Conservation (phyloP, 495 filamentous ascomycete species). For the Cercophora newfieldiana region DNA sequence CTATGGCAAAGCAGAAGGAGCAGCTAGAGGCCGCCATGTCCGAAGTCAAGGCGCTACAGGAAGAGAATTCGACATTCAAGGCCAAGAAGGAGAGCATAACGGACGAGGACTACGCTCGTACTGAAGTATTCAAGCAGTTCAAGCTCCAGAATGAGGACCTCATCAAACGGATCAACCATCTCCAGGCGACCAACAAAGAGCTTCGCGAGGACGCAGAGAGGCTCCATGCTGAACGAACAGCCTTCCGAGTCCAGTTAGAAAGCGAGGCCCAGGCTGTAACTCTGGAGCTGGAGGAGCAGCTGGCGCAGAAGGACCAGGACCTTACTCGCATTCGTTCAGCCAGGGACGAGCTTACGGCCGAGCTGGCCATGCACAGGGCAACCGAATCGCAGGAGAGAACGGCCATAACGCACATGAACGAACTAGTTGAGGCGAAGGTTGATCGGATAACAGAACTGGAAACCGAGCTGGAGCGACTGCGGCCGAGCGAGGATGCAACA, state of each 20-base stretch:
- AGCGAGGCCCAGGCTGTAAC: slow-evolving; percentile 68
- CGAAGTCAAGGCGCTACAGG: slow-evolving; percentile 76
- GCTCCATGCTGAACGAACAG: slow-evolving; percentile 77
- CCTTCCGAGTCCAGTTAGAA: slow-evolving; percentile 76
- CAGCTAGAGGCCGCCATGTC: slow-evolving; percentile 75
- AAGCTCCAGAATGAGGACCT: slow-evolving; percentile 90
- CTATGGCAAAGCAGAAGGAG: slow-evolving; percentile 78
- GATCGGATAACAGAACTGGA: slow-evolving; percentile 77
- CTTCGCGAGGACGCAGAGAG: slow-evolving; percentile 83
- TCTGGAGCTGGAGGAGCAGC: slow-evolving; percentile 74
- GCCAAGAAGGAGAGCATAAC: slow-evolving; percentile 62
- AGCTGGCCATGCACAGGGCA: slow-evolving; percentile 75
- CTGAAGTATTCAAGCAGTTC: slow-evolving; percentile 87
- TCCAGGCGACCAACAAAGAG: slow-evolving; percentile 85
- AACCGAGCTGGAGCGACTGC: slow-evolving; percentile 73
- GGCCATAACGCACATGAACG: slow-evolving; percentile 68
- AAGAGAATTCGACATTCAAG: slow-evolving; percentile 70
- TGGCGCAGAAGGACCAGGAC: slow-evolving; percentile 79
- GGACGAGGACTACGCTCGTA: slow-evolving; percentile 91
- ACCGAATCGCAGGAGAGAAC: slow-evolving; percentile 72
- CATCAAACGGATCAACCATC: slow-evolving; percentile 83
- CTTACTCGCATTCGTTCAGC: slow-evolving; percentile 78
- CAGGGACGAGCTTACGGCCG: slow-evolving; percentile 81
- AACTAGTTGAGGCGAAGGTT: slow-evolving; percentile 72
- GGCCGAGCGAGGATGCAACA: slow-evolving; percentile 46